Percentiles rank a stretch among this genome's conserved stretches.
These are phyloP conservation scores for Podaxis sp. DNA, from an alignment of 768 basidiomycete species.

Conservation along the genomic window DNA sequence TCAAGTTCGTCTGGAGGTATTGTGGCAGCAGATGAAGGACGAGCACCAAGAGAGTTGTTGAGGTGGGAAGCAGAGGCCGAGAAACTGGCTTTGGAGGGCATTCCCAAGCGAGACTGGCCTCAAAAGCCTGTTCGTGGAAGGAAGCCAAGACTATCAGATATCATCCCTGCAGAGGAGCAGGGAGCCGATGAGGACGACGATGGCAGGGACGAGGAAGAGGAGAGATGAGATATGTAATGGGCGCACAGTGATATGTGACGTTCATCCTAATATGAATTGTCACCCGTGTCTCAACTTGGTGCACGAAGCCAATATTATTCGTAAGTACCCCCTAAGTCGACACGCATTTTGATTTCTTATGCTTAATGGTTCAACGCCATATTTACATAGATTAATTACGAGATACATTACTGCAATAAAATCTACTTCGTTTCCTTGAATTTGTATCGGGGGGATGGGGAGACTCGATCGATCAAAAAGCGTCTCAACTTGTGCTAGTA, in stretches of 20 bases:
- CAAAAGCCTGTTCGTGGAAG: constrained; percentile 18
- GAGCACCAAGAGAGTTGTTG: constrained; percentile 1
- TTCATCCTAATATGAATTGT: background rate
- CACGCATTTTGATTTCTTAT: no score
- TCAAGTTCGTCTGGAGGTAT: constrained; percentile 11
- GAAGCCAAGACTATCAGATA: constrained; percentile 19
- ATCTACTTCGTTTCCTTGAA: no score
- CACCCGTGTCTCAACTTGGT: background rate
- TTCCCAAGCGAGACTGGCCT: constrained; percentile 18
- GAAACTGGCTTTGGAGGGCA: constrained; percentile 2
- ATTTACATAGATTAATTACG: no score
- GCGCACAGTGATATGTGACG: background rate
- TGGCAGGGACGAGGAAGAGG: no score
- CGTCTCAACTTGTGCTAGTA: no score
- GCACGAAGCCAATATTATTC: background rate
- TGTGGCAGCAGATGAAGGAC: constrained; percentile 18
- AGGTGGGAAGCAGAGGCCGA: constrained; percentile 19
- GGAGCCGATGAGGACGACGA: no score
- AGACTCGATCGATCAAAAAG: no score
- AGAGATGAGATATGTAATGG: no score
- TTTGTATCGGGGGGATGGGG: no score
- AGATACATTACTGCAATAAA: no score
- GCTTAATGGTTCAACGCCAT: no score
- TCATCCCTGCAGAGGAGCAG: background rate
- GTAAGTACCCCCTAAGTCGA: no score